phyloP scores from a whole-genome alignment of 2,329 filamentous ascomycete species.

The Diaporthe amygdali region DNA sequence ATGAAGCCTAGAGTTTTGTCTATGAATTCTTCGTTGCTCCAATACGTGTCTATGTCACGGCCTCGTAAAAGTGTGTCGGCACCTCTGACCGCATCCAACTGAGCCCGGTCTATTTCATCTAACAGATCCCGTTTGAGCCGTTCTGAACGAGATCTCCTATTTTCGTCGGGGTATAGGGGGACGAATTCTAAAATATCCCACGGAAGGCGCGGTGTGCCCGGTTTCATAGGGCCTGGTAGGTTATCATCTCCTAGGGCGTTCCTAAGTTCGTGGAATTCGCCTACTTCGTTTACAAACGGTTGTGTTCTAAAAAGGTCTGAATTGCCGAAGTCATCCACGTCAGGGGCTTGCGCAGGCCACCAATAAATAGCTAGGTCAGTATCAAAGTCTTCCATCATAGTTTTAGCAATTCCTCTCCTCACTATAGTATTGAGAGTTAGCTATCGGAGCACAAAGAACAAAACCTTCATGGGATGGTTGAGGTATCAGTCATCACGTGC shows the following conservation, averaged over 20 bases:
- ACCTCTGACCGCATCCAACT: background rate
- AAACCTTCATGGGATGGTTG: too few relatives aligned
- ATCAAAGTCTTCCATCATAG: background rate
- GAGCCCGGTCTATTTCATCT: background rate
- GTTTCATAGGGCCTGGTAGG: background rate
- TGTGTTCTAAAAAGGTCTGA: background rate
- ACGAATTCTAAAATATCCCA: background rate
- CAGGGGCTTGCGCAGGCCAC: too few relatives aligned
- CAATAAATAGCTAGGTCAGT: background rate
- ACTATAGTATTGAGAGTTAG: too few relatives aligned
- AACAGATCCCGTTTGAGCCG: background rate
- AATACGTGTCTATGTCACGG: background rate
- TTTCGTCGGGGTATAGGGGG: background rate
- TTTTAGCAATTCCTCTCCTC: background rate
- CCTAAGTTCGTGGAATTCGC: rapidly evolving
- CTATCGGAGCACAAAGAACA: too few relatives aligned
- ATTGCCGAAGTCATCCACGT: background rate
- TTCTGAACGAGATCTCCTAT: background rate
- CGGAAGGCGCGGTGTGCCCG: background rate
- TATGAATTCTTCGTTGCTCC: background rate
- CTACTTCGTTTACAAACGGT: background rate
- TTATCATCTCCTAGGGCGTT: background rate
- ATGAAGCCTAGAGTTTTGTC: background rate
- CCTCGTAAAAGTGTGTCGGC: background rate
- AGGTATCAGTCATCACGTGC: too few relatives aligned